A percentile compares a stretch with the other conserved stretches of the same genome.
These are phyloP conservation scores for Aspergillus fijiensis DNA, from an alignment of 2,329 filamentous ascomycete species.

Conservation along the genomic window DNA sequence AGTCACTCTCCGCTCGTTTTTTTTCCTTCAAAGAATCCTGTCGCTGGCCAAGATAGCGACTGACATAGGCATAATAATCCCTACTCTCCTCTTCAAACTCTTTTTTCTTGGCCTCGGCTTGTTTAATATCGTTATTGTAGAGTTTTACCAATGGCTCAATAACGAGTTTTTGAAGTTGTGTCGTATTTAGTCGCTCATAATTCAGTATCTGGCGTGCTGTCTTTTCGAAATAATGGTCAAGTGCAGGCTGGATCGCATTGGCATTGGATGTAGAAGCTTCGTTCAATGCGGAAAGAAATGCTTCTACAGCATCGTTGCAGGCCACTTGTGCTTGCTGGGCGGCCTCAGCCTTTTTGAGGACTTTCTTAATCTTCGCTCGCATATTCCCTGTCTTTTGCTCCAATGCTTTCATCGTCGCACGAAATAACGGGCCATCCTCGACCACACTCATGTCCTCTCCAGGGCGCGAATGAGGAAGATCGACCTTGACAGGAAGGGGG, in stretches of 20 bases:
- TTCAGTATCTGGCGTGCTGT: constrained; percentile 85
- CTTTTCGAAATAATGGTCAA: constrained; percentile 98
- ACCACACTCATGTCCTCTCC: constrained; percentile 80
- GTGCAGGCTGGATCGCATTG: constrained; percentile 92
- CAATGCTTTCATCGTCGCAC: constrained; percentile 92
- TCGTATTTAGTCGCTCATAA: constrained; percentile 82
- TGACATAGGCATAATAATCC: constrained; percentile 95
- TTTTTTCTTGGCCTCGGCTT: constrained; percentile 92
- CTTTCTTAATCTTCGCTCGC: constrained; percentile 91
- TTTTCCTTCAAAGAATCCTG: constrained; percentile 97
- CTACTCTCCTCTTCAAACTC: constrained; percentile 99
- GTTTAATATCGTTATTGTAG: constrained; percentile 95
- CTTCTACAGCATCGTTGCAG: constrained; percentile 80
- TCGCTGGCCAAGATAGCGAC: constrained; percentile 91
- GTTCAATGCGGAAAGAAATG: constrained; percentile 80
- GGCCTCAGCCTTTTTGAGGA: constrained; percentile 89
- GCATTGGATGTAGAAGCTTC: constrained; percentile 89
- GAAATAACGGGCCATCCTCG: constrained; percentile 92
- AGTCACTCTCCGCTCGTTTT: constrained; percentile 90
- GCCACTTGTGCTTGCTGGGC: constrained; percentile 75
- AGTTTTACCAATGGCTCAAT: constrained; percentile 91
- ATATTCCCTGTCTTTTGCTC: constrained; percentile 97
- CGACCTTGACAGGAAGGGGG: constrained; percentile 66
- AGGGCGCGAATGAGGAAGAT: constrained; percentile 81
- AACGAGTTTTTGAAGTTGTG: constrained; percentile 85